Percentiles rank a stretch among this genome's conserved stretches.
These are phyloP conservation scores for Alternaria consortialis DNA, from an alignment of 2,329 filamentous ascomycete genomes.

Conservation along the genomic window DNA sequence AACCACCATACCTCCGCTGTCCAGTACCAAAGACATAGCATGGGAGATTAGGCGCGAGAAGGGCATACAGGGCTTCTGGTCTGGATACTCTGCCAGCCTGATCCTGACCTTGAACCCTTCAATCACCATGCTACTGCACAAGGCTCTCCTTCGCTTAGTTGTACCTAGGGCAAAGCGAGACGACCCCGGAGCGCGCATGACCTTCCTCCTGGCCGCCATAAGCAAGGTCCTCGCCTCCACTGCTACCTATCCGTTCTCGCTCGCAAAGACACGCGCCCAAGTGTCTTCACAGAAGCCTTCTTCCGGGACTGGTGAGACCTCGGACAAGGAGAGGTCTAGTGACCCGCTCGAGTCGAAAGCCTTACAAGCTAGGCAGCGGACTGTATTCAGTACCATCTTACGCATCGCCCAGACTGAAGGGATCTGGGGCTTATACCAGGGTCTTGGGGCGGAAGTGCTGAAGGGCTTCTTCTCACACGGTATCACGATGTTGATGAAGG, in stretches of 20 bases:
- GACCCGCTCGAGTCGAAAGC: conserved; percentile 27
- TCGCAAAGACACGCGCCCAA: conserved; percentile 83
- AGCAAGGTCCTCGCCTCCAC: conserved; percentile 81
- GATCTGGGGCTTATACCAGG: conserved; percentile 74
- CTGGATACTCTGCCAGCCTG: conserved; percentile 82
- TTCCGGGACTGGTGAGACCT: conserved; percentile 35
- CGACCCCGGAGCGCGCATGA: conserved; percentile 63
- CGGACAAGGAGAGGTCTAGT: conserved; percentile 40
- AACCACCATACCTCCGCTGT: conserved; percentile 39
- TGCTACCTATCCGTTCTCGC: conserved; percentile 84
- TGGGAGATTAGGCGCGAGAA: conserved; percentile 72
- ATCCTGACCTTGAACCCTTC: conserved; percentile 86
- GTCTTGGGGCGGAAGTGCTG: conserved; percentile 77
- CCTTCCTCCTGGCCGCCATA: conserved; percentile 74
- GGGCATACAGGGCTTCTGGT: conserved; percentile 82
- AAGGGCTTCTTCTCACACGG: conserved; percentile 89
- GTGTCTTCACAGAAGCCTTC: conserved; percentile 58
- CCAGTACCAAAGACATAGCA: conserved; percentile 65
- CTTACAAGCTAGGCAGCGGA: conserved; percentile 51
- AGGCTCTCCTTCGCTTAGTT: conserved; percentile 69
- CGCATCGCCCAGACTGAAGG: conserved; percentile 71
- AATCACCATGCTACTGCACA: conserved; percentile 85
- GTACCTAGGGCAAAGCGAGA: conserved; percentile 63
- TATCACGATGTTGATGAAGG: conserved; percentile 87
- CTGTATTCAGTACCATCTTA: conserved; percentile 71